phyloP scores from a whole-genome alignment of 805 yeast species.

The Lachancea sp. region DNA sequence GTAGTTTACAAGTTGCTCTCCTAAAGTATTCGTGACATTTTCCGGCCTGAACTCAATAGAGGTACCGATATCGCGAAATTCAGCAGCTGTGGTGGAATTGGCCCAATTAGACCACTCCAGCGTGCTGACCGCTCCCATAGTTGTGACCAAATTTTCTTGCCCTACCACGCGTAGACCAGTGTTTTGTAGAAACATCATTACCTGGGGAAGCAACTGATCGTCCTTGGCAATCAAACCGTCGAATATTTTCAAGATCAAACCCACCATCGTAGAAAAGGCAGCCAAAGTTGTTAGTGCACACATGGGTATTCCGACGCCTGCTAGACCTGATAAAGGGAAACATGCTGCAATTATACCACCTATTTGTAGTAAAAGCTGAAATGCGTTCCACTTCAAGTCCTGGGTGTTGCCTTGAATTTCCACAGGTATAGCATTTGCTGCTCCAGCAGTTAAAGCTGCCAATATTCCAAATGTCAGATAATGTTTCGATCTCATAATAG shows the following conservation, averaged over 20 bases:
- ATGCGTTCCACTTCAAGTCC: conserved; percentile 7
- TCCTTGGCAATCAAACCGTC: conserved; percentile 6
- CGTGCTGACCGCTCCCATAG: not conserved
- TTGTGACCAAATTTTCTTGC: not conserved
- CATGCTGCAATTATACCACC: conserved; percentile 6
- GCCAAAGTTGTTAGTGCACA: conserved; percentile 7
- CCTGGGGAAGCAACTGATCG: conserved; percentile 1
- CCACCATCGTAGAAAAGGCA: conserved; percentile 2
- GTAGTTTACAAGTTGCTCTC: conserved; percentile 2
- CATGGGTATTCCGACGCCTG: conserved; percentile 6
- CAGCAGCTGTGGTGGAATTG: not conserved
- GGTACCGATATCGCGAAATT: not conserved
- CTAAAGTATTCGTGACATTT: not conserved
- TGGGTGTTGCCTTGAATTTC: conserved; percentile 1
- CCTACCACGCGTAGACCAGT: conserved; percentile 2
- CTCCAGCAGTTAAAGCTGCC: not conserved
- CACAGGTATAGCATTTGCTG: not conserved
- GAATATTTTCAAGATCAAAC: conserved; percentile 2
- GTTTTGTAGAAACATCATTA: conserved; percentile 1
- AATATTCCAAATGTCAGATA: not conserved
- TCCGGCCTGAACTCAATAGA: not conserved
- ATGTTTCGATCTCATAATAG: not conserved
- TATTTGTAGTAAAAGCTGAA: conserved; percentile 2
- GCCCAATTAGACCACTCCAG: conserved; percentile 4
- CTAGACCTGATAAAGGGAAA: conserved; percentile 4